Base-by-base conservation (phyloP, 2,329 filamentous ascomycete species). In the Torrubiella hemipterigena region DNA sequence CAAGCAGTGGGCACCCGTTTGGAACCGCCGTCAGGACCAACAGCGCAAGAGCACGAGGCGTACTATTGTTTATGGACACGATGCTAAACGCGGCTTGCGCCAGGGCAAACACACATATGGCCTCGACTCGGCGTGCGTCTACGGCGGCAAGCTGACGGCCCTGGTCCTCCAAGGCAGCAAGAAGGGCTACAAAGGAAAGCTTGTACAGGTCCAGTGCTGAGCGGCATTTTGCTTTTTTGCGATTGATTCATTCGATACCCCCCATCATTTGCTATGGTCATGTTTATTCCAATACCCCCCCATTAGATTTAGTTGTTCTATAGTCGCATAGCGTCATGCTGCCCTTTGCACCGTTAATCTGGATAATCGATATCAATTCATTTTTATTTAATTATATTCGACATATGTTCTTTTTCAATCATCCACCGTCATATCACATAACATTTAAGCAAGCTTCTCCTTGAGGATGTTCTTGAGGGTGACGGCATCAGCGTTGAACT, bases 401-500 rank as follows among this genome's bases (percentile, higher is more conserved):
- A n/a, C n/a, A n/a, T n/a, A n/a, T n/a, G n/a, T n/a, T n/a, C n/a
- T n/a, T n/a, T n/a, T n/a, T n/a, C n/a, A n/a, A n/a, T n/a, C n/a
- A n/a, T n/a, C n/a, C n/a, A 24, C 17, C 26, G 21, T 30, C 25
- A 29, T 26, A 28, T 27, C 22, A 29, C 27, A 6, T 34, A 12
- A 17, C 11, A 39, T 43, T 56, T 65, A 65, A 39, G 59, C 56
- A 34, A 96, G 71, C 83, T 95, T 96, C 64, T 76, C 62, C 72
- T 80, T 80, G 54, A 98, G 72, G 52, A 93, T 87, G 42, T 75
- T 73, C 81, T 96, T 96, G 50, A 98, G 78, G 38, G 85, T 93
- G 45, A 87, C 67, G 46, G 91, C 87, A 54, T 98, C 91, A 47
- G 91, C 91, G 37, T 91, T 89, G 54, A 98, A 98, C 70, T 95